Evolutionary conservation across 2,329 filamentous ascomycete species (phyloP).

Genomic region (Cercospora sp.): DNA sequence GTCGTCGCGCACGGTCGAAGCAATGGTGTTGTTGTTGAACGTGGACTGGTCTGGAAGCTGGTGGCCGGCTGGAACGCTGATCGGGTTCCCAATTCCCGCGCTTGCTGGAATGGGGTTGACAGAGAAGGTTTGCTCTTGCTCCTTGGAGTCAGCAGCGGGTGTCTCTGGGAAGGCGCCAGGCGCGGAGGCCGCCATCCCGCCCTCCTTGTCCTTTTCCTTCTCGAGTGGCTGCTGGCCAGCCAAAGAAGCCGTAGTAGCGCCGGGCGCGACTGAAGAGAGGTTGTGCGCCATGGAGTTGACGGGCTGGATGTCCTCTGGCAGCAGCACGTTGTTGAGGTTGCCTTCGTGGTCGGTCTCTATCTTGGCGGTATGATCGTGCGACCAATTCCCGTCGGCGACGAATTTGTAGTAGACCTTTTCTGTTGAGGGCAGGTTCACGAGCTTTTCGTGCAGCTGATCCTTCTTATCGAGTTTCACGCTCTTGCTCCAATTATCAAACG

Average conservation of each 20-base stretch:
- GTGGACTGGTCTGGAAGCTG: slow-evolving; percentile 69
- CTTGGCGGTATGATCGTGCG: slow-evolving; percentile 74
- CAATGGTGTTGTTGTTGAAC: slow-evolving; percentile 69
- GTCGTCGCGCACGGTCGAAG: slow-evolving; percentile 65
- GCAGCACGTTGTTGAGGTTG: slow-evolving; percentile 91
- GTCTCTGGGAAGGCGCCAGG: slow-evolving; percentile 75
- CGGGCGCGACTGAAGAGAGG: slow-evolving; percentile 65
- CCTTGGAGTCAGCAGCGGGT: slow-evolving; percentile 50
- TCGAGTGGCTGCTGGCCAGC: slow-evolving; percentile 66
- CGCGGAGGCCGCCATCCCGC: slow-evolving; percentile 35
- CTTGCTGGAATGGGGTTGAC: slow-evolving; percentile 62
- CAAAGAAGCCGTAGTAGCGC: slow-evolving; percentile 69
- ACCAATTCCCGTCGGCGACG: slow-evolving; percentile 91
- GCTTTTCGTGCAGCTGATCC: slow-evolving; percentile 73
- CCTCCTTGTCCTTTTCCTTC: slow-evolving; percentile 23
- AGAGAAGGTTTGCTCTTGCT: slow-evolving; percentile 47
- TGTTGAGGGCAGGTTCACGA: slow-evolving; percentile 66
- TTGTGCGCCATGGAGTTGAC: slow-evolving; percentile 45
- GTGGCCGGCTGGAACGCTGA: slow-evolving; percentile 75
- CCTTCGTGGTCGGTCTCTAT: slow-evolving; percentile 79
- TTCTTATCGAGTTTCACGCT: slow-evolving; percentile 78
- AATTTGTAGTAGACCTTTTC: slow-evolving; percentile 97
- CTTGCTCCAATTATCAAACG: slow-evolving; percentile 92
- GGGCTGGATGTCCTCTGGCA: slow-evolving; percentile 66
- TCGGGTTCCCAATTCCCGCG: slow-evolving; percentile 68